Evolutionary conservation across 2,329 filamentous ascomycete genomes (phyloP), one percentile per base, ranked within the genome.

Genomic region (Monosporascus sp.): DNA sequence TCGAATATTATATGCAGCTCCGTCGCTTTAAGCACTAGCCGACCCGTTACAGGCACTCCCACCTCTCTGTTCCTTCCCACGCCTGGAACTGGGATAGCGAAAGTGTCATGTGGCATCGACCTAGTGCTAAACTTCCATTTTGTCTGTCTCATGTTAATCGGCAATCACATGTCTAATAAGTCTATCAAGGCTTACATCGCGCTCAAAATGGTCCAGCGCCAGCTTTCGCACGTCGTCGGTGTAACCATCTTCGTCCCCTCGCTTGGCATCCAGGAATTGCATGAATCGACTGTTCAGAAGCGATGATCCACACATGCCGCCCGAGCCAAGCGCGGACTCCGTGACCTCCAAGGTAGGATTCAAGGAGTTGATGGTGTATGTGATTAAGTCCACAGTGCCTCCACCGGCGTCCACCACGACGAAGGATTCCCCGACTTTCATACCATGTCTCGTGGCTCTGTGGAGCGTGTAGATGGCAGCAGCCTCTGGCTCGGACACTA

Each of bases 321-420:
- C 78, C 9, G 74, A 76, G 1, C 77, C 77, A 35, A 73, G 71
- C 3, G 74, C 74, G 16, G 76, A 74, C 62, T 81, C 78, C 52
- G 71, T 69, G n/a, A 81, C 67, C 54, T 75, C 69, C 7, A 80
- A 65, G 14, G 70, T 68, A 2, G 77, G 77, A 49, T 72, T 65
- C 4, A 77, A 59, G 11, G 68, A 65, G 3, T 66, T 72, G 41
- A 81, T 72, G 53, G 74, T 73, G 57, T 81, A 81, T 1, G 57
- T 61, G 38, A 62, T 57, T 19, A 63, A 53, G 38, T 62, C 60
- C 3, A 61, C 60, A 1, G 60, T 62, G 7, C 78, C 79, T 35
- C 79, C 79, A 8, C 78, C 78, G 22, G 78, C 78, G 58, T 82
- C 79, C 40, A 78, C 78, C 3, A 81, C 72, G 14, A 81, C 74